Evolutionary conservation across 208 protist genomes (phyloP), one percentile per base, ranked within the genome.

Genomic region (Herpetomonas tarakana): DNA sequence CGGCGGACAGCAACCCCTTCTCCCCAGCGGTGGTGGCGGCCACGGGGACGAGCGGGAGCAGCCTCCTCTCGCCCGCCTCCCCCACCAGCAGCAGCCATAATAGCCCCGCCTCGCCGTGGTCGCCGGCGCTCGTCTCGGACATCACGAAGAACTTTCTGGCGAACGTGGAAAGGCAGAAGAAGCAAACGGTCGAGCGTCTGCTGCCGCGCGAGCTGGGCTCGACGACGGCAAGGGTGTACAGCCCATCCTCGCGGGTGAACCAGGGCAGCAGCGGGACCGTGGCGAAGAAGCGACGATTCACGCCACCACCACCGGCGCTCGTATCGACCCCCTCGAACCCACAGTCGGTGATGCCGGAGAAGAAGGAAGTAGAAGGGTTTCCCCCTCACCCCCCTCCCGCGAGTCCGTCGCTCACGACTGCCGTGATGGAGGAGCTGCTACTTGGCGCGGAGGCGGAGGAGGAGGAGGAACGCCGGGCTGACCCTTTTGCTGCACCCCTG

Each of bases 71-170:
- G 0, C 57, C 62, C 2, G 1, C 52, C 0, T 59, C 57, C 2
- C 25, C 52, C 18, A 26, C 55, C 28, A 58, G 49, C 28, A 41
- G 35, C 35, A 14, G 35, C 35, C 14, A 18, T 41, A 14, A 41
- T 14, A 41, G 35, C 11, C 65, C 72, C 22, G 63, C 76, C 2
- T 83, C 78, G 9, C 56, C 62, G 11, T 94, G 88, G 86, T 90
- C 81, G 2, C 81, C 85, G 0, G 45, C 61, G 11, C 39, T 87
- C 7, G 83, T 75, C 0, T 66, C 58, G 0, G 73, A 77, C 63
- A 78, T 94, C 62, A 94, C 88, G 18, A 83, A 62, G 54, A 80
- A 65, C n/a, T 92, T 94, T 52, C 71, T 94, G 18, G 76, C 79
- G 19, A 78, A 60, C 44, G 83, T 92, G 26, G 50, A 83, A 35